Conservation (phyloP, 768 basidiomycete genomes). For the Rhodosporidiobolus sp. region DNA sequence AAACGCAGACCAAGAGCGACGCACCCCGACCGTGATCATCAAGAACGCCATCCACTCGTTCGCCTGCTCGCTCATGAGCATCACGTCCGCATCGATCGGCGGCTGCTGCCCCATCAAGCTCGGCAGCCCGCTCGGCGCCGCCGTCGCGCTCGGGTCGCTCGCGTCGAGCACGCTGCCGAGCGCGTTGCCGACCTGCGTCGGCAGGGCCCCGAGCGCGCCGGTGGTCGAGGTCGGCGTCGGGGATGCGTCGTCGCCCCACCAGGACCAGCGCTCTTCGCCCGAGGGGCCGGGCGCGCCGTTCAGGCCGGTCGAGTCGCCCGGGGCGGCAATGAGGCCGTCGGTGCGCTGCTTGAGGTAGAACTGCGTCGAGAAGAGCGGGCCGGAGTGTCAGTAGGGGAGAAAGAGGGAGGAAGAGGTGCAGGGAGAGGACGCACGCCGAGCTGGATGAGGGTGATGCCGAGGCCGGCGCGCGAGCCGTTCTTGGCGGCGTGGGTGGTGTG, state of each 20-base stretch:
- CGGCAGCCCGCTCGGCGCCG: conserved; percentile 42
- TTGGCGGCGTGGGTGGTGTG: conserved; percentile 86
- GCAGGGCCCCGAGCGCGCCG: conserved; percentile 14
- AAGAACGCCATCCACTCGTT: conserved; percentile 88
- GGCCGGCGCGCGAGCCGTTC: conserved; percentile 85
- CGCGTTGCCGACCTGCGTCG: conserved; percentile 23
- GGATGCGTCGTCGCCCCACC: conserved; percentile 24
- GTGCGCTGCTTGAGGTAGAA: conserved; percentile 42
- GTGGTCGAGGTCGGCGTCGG: conserved; percentile 5
- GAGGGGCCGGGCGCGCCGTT: conserved; percentile 23
- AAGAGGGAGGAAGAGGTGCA: not conserved
- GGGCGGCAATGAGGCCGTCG: conserved; percentile 3
- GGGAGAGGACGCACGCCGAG: conserved; percentile 56
- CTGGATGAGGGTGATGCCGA: conserved; percentile 93
- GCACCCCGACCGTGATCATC: conserved; percentile 74
- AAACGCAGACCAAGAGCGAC: not conserved
- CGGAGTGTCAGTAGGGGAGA: not conserved
- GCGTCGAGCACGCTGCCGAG: conserved; percentile 18
- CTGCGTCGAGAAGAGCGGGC: not conserved
- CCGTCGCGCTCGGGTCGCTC: conserved; percentile 4
- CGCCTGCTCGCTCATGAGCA: conserved; percentile 50
- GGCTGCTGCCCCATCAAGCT: conserved; percentile 41
- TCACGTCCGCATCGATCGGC: conserved; percentile 35
- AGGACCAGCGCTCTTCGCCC: conserved; percentile 12
- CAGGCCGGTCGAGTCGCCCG: conserved; percentile 33